These are phyloP conservation scores for Rhodomyrtus tomentosa DNA, from an alignment of 345 rosid species.

Conservation along the genomic window DNA sequence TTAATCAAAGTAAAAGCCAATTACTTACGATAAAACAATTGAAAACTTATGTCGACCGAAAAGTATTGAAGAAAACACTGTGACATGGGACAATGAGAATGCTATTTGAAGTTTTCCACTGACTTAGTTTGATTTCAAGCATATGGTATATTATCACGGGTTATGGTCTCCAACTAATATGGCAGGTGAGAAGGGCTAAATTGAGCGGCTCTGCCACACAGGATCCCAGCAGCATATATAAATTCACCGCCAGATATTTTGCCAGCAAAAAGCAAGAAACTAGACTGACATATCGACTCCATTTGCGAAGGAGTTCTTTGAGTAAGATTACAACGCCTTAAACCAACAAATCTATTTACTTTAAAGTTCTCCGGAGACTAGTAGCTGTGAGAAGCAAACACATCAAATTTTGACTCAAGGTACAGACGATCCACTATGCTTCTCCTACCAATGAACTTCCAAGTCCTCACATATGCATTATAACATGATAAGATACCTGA, in stretches of 20 bases:
- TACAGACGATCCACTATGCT: background rate
- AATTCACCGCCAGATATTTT: background rate
- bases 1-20: background rate
- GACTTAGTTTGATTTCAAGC: background rate
- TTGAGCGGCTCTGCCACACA: background rate
- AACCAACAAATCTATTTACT: background rate
- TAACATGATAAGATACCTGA: background rate
- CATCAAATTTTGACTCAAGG: background rate
- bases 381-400: background rate
- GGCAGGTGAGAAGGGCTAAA: background rate
- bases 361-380: background rate
- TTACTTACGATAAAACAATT: background rate
- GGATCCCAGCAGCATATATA: background rate
- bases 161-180: background rate
- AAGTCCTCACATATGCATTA: background rate
- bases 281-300: background rate
- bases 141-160: background rate
- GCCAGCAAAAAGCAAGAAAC: background rate
- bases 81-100: background rate
- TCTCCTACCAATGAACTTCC: background rate
- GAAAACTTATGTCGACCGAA: background rate
- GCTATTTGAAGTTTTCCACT: background rate
- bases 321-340: background rate
- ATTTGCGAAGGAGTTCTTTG: background rate
- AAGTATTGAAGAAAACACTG: background rate